phyloP scores from a whole-genome alignment of 768 basidiomycete species.

The Mycena vitilis region DNA sequence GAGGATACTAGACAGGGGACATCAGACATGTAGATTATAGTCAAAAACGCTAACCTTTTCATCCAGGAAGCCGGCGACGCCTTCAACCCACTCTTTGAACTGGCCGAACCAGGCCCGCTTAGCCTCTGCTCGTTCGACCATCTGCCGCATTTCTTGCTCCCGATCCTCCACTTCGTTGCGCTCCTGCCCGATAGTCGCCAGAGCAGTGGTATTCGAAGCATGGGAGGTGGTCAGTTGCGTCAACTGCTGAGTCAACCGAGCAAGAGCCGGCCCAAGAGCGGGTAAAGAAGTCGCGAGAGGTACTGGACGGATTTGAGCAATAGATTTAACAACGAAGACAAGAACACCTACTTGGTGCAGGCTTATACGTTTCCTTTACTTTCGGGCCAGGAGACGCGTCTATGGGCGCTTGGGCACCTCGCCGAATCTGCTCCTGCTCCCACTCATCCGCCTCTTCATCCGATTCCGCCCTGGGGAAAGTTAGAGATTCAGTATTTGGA shows the following conservation, averaged over 20 bases:
- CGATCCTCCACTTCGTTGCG: constrained; percentile 71
- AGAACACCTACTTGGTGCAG: constrained; percentile 71
- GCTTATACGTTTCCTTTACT: constrained; percentile 71
- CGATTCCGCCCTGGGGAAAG: constrained; percentile 69
- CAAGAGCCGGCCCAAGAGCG: constrained; percentile 68
- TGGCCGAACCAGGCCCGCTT: constrained; percentile 86
- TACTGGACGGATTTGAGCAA: constrained; percentile 57
- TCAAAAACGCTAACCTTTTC: constrained; percentile 71
- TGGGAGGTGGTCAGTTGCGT: constrained; percentile 76
- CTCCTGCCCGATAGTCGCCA: constrained; percentile 71
- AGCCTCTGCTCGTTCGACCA: constrained; percentile 79
- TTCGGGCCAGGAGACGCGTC: constrained; percentile 50
- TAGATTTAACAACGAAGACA: constrained; percentile 3
- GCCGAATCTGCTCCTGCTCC: constrained; percentile 85
- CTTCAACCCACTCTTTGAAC: constrained; percentile 86
- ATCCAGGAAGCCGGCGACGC: constrained; percentile 86
- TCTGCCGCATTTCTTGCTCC: constrained; percentile 78
- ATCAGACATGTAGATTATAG: constrained; percentile 15
- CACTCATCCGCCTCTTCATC: constrained; percentile 89
- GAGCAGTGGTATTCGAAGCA: constrained; percentile 65
- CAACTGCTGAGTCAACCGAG: constrained; percentile 70
- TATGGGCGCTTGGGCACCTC: constrained; percentile 70
- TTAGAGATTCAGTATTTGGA: constrained; percentile 8
- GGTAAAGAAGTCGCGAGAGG: constrained; percentile 75
- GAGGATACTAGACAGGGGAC: constrained; percentile 68